phyloP scores from a whole-genome alignment of 306 rosid species.

The Cicer judaicum region DNA sequence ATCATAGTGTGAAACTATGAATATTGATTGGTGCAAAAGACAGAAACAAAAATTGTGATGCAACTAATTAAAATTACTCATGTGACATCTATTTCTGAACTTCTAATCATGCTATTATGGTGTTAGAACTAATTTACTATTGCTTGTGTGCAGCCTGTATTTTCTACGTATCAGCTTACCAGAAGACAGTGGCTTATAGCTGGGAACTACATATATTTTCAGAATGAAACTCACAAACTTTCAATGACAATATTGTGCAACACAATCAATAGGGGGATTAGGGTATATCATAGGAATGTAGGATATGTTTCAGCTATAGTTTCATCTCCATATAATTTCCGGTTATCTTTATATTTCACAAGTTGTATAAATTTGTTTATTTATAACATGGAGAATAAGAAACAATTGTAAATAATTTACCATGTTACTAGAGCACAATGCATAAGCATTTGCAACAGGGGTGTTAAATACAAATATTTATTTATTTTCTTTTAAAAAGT shows the following conservation, averaged over 20 bases:
- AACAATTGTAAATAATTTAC: neutral
- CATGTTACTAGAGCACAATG: no score
- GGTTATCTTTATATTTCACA: neutral
- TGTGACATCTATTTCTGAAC: neutral
- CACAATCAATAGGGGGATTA: neutral
- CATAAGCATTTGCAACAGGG: no score
- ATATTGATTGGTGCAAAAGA: neutral
- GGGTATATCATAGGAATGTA: neutral
- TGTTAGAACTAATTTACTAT: neutral
- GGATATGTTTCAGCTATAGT: neutral
- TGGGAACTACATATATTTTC: neutral
- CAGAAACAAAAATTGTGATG: neutral
- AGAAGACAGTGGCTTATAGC: conserved; percentile 66
- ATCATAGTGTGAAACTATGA: neutral
- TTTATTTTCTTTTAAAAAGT: no score
- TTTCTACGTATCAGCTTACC: conserved; percentile 84
- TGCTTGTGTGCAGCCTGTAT: conserved; percentile 70
- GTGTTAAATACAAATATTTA: no score
- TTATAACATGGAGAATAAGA: neutral
- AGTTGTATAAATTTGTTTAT: neutral
- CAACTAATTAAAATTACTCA: neutral
- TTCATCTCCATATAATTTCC: neutral
- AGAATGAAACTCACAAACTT: neutral
- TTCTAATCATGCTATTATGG: neutral
- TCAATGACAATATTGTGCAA: neutral